Percentiles rank a stretch among this genome's conserved stretches.
Evolutionary conservation across 2,329 filamentous ascomycete species (phyloP).

Genomic region (Claviceps sp.): DNA sequence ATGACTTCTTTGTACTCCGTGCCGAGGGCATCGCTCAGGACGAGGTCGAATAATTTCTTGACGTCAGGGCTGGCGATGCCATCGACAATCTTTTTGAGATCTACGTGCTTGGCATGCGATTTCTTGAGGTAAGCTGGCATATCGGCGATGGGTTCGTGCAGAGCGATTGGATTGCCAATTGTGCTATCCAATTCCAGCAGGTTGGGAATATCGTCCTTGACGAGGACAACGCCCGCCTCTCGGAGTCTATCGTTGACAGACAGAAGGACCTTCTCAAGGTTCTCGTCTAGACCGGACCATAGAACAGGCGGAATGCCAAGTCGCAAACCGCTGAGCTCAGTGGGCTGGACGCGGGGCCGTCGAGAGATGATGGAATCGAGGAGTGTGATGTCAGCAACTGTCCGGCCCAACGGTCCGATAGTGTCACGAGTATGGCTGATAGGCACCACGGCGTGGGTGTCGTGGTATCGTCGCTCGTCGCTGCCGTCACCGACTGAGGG

Average conservation of each 20-base stretch:
- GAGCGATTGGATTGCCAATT: slow-evolving; percentile 2
- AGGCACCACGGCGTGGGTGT: slow-evolving; percentile 38
- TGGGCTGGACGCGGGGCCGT: slow-evolving; percentile 7
- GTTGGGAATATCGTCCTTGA: slow-evolving; percentile 7
- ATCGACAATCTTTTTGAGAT: slow-evolving; percentile 2
- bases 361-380: slow-evolving; percentile 51
- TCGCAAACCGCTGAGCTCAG: slow-evolving; percentile 3
- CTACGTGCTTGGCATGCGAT: slow-evolving; percentile 2
- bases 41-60: neutral
- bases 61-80: slow-evolving; percentile 5
- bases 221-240: slow-evolving; percentile 6
- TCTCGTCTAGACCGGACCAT: slow-evolving; percentile 8
- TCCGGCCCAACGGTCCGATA: slow-evolving; percentile 50
- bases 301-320: slow-evolving; percentile 8
- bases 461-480: slow-evolving; percentile 6
- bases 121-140: slow-evolving; percentile 7
- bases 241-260: slow-evolving; percentile 3
- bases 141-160: slow-evolving; percentile 6
- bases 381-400: slow-evolving; percentile 50
- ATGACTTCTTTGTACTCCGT: slow-evolving; percentile 5
- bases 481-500: slow-evolving; percentile 9
- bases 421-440: slow-evolving; percentile 52
- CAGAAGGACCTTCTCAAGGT: slow-evolving; percentile 3
- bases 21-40: slow-evolving; percentile 3
- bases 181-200: slow-evolving; percentile 5